Percentiles rank a stretch among this genome's conserved stretches.
Conservation (phyloP, 441 rosid species). For the Mallotus repandus region DNA sequence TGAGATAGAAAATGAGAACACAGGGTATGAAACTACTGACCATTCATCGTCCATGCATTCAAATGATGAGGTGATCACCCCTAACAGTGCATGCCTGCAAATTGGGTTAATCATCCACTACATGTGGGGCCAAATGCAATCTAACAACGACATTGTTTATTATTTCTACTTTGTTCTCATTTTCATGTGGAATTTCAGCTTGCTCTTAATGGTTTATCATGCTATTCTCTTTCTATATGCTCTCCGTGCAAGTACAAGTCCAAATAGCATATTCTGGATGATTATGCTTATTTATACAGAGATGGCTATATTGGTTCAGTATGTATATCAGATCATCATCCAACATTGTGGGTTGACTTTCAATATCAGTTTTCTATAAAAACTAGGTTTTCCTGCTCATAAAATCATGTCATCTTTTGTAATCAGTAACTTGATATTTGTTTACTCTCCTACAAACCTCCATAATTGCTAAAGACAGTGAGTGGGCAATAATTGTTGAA, state of each 20-base stretch:
- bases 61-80: conserved; percentile 46
- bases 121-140: conserved; percentile 92
- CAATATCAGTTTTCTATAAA: conserved; percentile 56
- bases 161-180: conserved; percentile 83
- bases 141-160: conserved; percentile 86
- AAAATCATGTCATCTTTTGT: conserved; percentile 87
- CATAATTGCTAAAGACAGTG: conserved; percentile 84
- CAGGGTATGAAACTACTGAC: conserved; percentile 39
- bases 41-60: conserved; percentile 72
- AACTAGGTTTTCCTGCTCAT: conserved; percentile 82
- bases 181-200: conserved; percentile 94
- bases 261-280: conserved; percentile 85
- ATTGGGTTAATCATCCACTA: conserved; percentile 82
- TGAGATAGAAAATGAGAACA: conserved; percentile 74
- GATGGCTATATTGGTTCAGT: conserved; percentile 68
- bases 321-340: conserved; percentile 95
- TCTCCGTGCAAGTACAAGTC: conserved; percentile 80
- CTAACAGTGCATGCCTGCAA: conserved; percentile 74
- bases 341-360: conserved; percentile 67
- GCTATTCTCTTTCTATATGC: conserved; percentile 89
- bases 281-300: conserved; percentile 90
- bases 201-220: conserved; percentile 90
- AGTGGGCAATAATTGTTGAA: conserved; percentile 67
- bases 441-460: conserved; percentile 93
- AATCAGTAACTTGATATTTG: conserved; percentile 71